These are phyloP conservation scores for Urostyla sp. DNA, from an alignment of 73 alveolate genomes.

Conservation along the genomic window DNA sequence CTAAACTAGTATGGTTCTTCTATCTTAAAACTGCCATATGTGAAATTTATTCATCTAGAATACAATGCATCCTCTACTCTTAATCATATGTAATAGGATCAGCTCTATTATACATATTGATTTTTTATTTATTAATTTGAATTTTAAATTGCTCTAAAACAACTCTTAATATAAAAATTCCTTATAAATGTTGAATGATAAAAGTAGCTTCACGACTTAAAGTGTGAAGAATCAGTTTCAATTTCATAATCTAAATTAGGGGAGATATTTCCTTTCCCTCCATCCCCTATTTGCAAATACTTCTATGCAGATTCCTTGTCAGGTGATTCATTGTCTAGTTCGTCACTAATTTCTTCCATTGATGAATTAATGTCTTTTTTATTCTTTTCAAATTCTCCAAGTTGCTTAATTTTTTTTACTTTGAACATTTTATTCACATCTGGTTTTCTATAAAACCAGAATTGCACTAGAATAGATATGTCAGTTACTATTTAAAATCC, in stretches of 20 bases:
- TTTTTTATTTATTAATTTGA: neutral
- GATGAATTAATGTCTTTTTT: neutral
- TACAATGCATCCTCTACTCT: slow-evolving; percentile 48
- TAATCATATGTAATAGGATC: slow-evolving; percentile 20
- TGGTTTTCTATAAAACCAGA: slow-evolving; percentile 30
- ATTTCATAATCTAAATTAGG: too few species aligned
- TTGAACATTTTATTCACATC: neutral
- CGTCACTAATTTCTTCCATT: neutral
- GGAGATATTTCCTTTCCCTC: too few species aligned
- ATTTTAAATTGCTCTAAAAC: neutral
- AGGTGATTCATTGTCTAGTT: neutral
- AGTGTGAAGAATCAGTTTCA: too few species aligned
- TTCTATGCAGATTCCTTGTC: too few species aligned
- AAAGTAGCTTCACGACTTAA: too few species aligned
- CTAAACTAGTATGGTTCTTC: neutral
- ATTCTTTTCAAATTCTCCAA: too few species aligned
- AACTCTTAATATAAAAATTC: neutral
- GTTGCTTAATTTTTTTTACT: neutral
- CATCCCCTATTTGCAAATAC: too few species aligned
- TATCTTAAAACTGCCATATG: neutral
- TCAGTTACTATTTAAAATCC: slow-evolving; percentile 24
- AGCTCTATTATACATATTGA: slow-evolving; percentile 38
- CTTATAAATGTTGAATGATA: too few species aligned
- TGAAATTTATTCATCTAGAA: slow-evolving; percentile 20
- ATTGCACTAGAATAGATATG: slow-evolving; percentile 16